Percentiles rank a stretch among this genome's conserved stretches.
phyloP scores from a whole-genome alignment of 2,329 filamentous ascomycete species.

The Claviceps sp. region DNA sequence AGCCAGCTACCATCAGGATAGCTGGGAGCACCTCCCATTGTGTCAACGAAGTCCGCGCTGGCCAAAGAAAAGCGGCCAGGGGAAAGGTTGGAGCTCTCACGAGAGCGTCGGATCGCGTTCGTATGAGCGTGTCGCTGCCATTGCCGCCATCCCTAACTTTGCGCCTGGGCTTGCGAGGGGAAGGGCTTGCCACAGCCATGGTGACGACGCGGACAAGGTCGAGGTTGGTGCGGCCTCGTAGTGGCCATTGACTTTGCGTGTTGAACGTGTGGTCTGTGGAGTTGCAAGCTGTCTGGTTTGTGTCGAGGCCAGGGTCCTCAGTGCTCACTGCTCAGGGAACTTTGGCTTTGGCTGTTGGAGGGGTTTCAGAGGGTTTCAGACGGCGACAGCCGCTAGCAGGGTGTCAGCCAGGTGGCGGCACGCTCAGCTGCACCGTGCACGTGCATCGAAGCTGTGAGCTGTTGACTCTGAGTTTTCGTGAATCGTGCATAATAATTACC shows the following conservation, averaged over 20 bases:
- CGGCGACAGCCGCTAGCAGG: too few species aligned
- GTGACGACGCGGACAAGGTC: conserved; percentile 7
- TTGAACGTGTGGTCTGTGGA: background rate
- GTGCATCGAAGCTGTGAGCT: too few species aligned
- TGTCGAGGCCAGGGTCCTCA: too few species aligned
- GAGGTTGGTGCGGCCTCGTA: background rate
- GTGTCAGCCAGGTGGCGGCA: too few species aligned
- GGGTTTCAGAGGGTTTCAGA: too few species aligned
- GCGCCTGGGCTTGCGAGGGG: conserved; percentile 46
- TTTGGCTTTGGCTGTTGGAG: too few species aligned
- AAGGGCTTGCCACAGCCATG: conserved; percentile 37
- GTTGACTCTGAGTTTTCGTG: too few species aligned
- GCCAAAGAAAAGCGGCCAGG: conserved; percentile 88
- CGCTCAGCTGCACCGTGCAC: too few species aligned
- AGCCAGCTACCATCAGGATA: conserved; percentile 75
- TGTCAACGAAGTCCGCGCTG: conserved; percentile 66
- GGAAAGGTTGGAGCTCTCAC: conserved; percentile 64
- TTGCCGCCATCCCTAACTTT: conserved; percentile 34
- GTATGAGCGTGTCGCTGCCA: conserved; percentile 21
- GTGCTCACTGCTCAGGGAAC: too few species aligned
- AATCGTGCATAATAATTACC: too few species aligned
- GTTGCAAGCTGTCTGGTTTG: background rate
- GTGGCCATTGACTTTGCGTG: conserved; percentile 1
- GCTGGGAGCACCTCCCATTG: conserved; percentile 88
- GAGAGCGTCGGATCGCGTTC: conserved; percentile 26